Conservation (phyloP, 345 rosid genomes). For the Populus ilicifolia region DNA sequence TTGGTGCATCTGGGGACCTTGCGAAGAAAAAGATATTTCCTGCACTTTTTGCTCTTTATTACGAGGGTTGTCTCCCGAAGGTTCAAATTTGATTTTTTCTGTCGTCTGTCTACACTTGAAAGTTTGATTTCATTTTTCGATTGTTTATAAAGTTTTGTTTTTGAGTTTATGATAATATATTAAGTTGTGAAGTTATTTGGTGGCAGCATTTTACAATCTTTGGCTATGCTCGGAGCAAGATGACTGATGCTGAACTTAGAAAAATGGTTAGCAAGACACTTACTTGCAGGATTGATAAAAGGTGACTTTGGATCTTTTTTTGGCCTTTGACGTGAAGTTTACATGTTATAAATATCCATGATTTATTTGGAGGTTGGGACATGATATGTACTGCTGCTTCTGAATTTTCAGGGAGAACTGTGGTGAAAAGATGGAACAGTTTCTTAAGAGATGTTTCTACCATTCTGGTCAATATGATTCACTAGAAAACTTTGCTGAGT, state of each 20-base stretch:
- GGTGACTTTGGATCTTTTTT: conserved; percentile 36
- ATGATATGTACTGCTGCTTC: conserved; percentile 20
- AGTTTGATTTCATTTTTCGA: conserved; percentile 2
- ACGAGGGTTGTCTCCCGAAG: conserved; percentile 91
- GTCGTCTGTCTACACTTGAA: not conserved
- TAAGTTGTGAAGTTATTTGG: conserved; percentile 12
- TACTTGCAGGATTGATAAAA: conserved; percentile 94
- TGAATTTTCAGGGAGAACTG: conserved; percentile 73
- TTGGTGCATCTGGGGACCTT: conserved; percentile 99
- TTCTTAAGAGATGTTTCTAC: conserved; percentile 93
- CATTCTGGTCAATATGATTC: conserved; percentile 97
- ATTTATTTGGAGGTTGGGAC: not conserved
- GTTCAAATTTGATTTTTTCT: conserved; percentile 32
- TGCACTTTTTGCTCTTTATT: conserved; percentile 94
- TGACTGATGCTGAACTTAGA: conserved; percentile 90
- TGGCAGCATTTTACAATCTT: conserved; percentile 83
- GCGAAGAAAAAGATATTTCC: conserved; percentile 99
- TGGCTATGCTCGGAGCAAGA: conserved; percentile 97
- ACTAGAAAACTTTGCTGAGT: conserved; percentile 60
- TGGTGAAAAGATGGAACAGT: conserved; percentile 86
- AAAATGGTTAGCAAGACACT: conserved; percentile 93
- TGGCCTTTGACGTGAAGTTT: conserved; percentile 7
- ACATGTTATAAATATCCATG: not conserved
- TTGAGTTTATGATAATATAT: not conserved
- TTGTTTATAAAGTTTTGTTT: not conserved